Evolutionary conservation across 2,329 filamentous ascomycete species (phyloP), one percentile per base, ranked within the genome.

Genomic region (Trichoderma guizhouense): DNA sequence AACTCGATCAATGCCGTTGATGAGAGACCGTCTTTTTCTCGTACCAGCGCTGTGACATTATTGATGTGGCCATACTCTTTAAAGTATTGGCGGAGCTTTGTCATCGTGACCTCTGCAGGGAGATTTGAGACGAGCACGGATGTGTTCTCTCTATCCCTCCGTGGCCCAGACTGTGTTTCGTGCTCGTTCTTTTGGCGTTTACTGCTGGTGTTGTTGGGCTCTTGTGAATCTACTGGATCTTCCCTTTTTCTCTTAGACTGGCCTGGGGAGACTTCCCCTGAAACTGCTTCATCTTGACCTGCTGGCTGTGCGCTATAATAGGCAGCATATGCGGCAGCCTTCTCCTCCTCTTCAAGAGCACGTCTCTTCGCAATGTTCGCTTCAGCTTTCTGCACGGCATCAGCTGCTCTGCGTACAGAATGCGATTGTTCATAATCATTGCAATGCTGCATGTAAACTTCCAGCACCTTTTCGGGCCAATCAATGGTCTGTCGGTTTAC

Each of bases 71-170:
- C 96, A 76, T 95, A 97, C 74, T 95, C 93, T 78, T 92, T 91
- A 83, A 99, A 98, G 80, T 97, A 98, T 79, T 97, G 93, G 71
- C 92, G 90, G 15, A 98, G 83, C 76, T 91, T 92, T 14, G 89
- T 91, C 77, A 93, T 90, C 0, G 90, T 90, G 1, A 90, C 88
- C 69, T 91, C 88, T 4, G 79, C 76, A 2, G 96, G 94, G 28
- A 99, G 82, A 75, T 94, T 92, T 65, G 88, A 90, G 5, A 97
- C 91, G 68, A 97, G 89, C 62, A 98, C 87, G 0, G 93, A 95
- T 0, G 94, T 92, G 80, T 98, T 92, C 79, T 99, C 96, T 55
- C 96, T 91, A 81, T 99, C 95, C 70, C 96, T 91, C 80, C 93
- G 95, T 34, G 86, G 83, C 1, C 68, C 79, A 72, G 85, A 77